phyloP scores from a whole-genome alignment of 2,329 filamentous ascomycete genomes.

The Arthrobotrys sphaeroides region DNA sequence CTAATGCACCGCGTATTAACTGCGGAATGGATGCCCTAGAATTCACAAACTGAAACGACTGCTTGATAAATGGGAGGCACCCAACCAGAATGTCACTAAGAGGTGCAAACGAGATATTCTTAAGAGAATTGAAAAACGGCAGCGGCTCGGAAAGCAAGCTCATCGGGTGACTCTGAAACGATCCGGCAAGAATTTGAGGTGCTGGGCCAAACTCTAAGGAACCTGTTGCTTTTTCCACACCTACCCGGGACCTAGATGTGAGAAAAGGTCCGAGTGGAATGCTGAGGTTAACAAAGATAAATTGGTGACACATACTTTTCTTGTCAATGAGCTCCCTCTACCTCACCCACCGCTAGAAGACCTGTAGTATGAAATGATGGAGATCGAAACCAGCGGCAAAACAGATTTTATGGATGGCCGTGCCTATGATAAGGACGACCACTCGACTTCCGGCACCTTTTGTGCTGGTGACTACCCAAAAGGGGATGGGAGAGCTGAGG shows the following conservation, averaged over 20 bases:
- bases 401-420: too few species aligned
- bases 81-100: slow-evolving; percentile 18
- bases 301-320: too few species aligned
- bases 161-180: not conserved
- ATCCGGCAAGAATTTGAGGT: not conserved
- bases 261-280: too few species aligned
- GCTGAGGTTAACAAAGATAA: not conserved
- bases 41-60: slow-evolving; percentile 5
- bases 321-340: too few species aligned
- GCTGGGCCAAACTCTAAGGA: not conserved
- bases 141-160: not conserved
- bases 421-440: too few species aligned
- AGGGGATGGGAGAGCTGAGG: too few species aligned
- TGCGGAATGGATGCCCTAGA: not conserved
- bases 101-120: slow-evolving; percentile 14
- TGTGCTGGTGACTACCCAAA: too few species aligned
- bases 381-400: too few species aligned
- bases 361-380: too few species aligned
- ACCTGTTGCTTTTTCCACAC: not conserved
- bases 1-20: not conserved
- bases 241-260: not conserved
- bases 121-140: not conserved
- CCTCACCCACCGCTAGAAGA: too few species aligned
- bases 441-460: too few species aligned
- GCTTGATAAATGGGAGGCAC: not conserved